Evolutionary conservation across 2,329 filamentous ascomycete genomes (phyloP).

Genomic region (Colletotrichum spinosum): DNA sequence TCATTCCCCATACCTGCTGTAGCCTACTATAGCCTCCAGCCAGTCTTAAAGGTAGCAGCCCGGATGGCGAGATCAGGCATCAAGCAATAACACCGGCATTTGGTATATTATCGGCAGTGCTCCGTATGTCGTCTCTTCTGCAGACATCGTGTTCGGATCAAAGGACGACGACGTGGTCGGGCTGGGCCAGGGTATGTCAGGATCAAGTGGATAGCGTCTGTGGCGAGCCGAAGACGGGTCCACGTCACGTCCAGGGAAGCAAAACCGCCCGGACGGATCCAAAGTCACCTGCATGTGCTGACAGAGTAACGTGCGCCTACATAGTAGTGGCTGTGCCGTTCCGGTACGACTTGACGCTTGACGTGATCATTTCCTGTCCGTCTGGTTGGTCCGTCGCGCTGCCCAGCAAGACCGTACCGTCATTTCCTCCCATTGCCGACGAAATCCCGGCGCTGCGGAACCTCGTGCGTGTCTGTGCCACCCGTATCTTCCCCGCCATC

Average conservation of each 20-base stretch:
- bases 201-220: not conserved
- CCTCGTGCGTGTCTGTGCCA: constrained; percentile 10
- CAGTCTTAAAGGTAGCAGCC: too few relatives aligned
- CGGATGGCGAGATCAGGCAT: too few relatives aligned
- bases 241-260: not conserved
- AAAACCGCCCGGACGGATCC: constrained; percentile 7
- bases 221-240: not conserved
- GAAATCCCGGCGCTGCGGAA: constrained; percentile 25
- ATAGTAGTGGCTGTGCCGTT: not conserved
- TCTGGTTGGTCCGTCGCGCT: constrained; percentile 14
- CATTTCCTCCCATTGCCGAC: not conserved
- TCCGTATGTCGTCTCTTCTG: too few relatives aligned
- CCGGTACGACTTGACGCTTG: constrained; percentile 16
- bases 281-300: constrained; percentile 21
- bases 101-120: too few relatives aligned
- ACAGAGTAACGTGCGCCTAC: not conserved
- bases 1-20: too few relatives aligned
- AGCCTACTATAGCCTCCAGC: too few relatives aligned
- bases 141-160: constrained; percentile 13
- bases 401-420: not conserved
- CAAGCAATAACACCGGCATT: too few relatives aligned
- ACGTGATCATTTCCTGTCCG: constrained; percentile 15
- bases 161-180: constrained; percentile 16
- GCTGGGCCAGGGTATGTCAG: not conserved
- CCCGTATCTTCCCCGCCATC: constrained; percentile 5